These are phyloP conservation scores for Penicillium sp. DNA, from an alignment of 2,329 filamentous ascomycete genomes.

Conservation along the genomic window DNA sequence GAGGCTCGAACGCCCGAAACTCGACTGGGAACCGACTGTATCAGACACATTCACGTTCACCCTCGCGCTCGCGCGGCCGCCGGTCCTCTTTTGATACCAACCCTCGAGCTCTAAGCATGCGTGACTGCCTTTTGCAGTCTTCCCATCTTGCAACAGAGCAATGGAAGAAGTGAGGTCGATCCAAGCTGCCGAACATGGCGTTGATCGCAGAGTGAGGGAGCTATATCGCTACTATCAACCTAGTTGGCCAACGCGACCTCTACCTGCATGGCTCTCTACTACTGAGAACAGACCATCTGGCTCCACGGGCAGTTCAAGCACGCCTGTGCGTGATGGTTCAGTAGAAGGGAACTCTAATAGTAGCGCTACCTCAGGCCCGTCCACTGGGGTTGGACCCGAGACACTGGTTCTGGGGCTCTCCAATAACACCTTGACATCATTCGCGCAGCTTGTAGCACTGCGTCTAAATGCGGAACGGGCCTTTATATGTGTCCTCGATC, in stretches of 20 bases:
- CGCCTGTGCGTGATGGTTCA: conserved; percentile 17
- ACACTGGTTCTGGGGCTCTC: conserved; percentile 33
- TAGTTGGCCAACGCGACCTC: conserved; percentile 6
- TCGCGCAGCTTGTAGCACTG: conserved; percentile 41
- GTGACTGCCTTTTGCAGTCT: conserved; percentile 9
- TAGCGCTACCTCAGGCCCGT: conserved; percentile 15
- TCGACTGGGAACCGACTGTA: not conserved
- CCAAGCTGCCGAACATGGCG: conserved; percentile 25
- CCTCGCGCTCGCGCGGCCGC: not conserved
- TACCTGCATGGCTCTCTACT: conserved; percentile 20
- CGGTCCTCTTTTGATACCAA: not conserved
- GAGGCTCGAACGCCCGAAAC: not conserved
- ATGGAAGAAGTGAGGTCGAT: conserved; percentile 18
- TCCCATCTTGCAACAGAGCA: conserved; percentile 8
- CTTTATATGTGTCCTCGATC: conserved; percentile 52
- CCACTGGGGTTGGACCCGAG: conserved; percentile 26
- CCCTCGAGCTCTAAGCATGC: conserved; percentile 16
- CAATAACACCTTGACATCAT: conserved; percentile 41
- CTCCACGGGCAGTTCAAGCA: conserved; percentile 6
- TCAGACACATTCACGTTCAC: not conserved
- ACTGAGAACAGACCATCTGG: conserved; percentile 15
- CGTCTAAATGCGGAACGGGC: conserved; percentile 43
- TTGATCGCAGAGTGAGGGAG: conserved; percentile 41
- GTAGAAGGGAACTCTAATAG: conserved; percentile 8
- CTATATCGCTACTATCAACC: conserved; percentile 48